A percentile compares a stretch with the other conserved stretches of the same genome.
These are phyloP conservation scores for Auxenochlorella protothecoides DNA, from an alignment of 139 green algal species.

Conservation along the genomic window DNA sequence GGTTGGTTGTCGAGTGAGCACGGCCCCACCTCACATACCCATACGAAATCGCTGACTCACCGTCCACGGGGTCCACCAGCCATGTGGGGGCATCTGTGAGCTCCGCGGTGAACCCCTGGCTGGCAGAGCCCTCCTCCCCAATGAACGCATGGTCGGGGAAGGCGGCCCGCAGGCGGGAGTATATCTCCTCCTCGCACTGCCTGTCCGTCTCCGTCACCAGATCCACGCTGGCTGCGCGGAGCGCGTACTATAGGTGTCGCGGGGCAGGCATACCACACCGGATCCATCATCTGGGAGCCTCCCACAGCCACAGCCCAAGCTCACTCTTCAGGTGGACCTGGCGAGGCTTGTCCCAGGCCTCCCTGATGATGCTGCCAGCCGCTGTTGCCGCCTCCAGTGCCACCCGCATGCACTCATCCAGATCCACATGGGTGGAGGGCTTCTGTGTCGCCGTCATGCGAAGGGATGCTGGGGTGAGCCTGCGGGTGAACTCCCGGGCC, in stretches of 20 bases:
- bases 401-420: slow-evolving; percentile 13
- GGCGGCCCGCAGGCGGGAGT: slow-evolving; percentile 27
- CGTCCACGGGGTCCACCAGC: slow-evolving; percentile 70
- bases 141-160: slow-evolving; percentile 78
- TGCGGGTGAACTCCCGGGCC: too few relatives aligned
- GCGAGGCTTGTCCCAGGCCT: slow-evolving; percentile 25
- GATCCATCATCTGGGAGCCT: background rate
- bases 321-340: slow-evolving; percentile 34
- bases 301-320: background rate
- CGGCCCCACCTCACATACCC: background rate
- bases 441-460: too few relatives aligned
- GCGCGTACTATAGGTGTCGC: background rate
- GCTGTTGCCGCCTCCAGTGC: slow-evolving; percentile 22
- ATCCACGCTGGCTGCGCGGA: slow-evolving; percentile 48
- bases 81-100: slow-evolving; percentile 86
- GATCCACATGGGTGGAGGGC: background rate
- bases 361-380: slow-evolving; percentile 28
- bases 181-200: slow-evolving; percentile 61
- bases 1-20: too few relatives aligned
- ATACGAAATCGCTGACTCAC: background rate
- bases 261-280: background rate
- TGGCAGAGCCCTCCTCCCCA: slow-evolving; percentile 56
- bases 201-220: slow-evolving; percentile 96
- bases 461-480: too few relatives aligned
- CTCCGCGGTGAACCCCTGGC: slow-evolving; percentile 28